phyloP scores from a whole-genome alignment of 192 early-diverging fungal genomes.

The Backusella mclennaniae region DNA sequence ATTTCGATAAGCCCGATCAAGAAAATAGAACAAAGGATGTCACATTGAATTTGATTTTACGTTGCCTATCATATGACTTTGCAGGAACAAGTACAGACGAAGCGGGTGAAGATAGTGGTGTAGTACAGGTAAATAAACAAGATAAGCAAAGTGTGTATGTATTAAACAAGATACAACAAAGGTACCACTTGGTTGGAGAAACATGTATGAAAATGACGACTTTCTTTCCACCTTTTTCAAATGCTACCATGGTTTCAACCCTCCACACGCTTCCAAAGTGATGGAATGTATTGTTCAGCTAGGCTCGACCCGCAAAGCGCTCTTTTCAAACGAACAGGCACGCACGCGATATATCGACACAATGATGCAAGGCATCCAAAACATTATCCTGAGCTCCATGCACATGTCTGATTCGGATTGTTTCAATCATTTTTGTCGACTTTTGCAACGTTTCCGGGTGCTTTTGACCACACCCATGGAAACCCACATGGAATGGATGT shows the following conservation, averaged over 20 bases:
- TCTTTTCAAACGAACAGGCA: conserved; percentile 71
- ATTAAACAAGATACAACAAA: conserved; percentile 20
- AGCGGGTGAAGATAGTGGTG: conserved; percentile 70
- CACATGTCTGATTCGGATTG: conserved; percentile 72
- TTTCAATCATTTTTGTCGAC: conserved; percentile 81
- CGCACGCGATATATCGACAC: conserved; percentile 62
- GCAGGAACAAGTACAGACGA: conserved; percentile 76
- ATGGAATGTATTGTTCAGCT: conserved; percentile 81
- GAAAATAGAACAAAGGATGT: conserved; percentile 42
- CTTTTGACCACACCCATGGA: conserved; percentile 75
- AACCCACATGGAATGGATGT: conserved; percentile 71
- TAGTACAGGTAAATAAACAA: conserved; percentile 48
- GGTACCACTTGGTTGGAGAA: conserved; percentile 77
- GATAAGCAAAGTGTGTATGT: background rate
- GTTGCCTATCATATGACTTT: conserved; percentile 79
- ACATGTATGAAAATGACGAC: conserved; percentile 63
- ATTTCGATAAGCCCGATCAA: conserved; percentile 37
- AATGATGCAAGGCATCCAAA: conserved; percentile 65
- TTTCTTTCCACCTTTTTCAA: conserved; percentile 75
- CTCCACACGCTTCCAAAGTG: conserved; percentile 58
- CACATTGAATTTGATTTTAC: conserved; percentile 58
- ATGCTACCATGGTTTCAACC: conserved; percentile 56
- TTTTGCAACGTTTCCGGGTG: conserved; percentile 77
- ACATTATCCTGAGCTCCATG: conserved; percentile 57
- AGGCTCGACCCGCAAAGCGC: conserved; percentile 79